These are phyloP conservation scores for Chlorella sp. DNA, from an alignment of 139 green algal genomes.

Conservation along the genomic window DNA sequence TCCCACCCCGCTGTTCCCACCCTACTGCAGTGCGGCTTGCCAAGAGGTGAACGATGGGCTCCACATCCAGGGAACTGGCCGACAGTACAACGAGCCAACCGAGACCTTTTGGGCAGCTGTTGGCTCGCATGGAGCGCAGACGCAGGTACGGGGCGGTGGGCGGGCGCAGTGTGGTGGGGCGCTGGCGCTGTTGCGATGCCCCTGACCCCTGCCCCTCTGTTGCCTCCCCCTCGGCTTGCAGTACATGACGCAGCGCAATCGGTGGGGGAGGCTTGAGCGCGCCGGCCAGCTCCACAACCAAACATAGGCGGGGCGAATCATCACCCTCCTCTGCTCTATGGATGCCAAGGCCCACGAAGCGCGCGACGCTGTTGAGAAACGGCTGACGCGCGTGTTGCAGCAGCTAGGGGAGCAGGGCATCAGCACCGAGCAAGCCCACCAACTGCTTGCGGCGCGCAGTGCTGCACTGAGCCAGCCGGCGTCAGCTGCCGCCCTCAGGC, in stretches of 20 bases:
- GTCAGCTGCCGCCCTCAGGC: background rate
- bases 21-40: background rate
- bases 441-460: background rate
- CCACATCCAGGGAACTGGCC: background rate
- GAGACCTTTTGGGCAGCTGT: background rate
- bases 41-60: background rate
- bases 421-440: background rate
- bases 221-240: background rate
- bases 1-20: background rate
- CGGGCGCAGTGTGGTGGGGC: background rate
- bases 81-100: background rate
- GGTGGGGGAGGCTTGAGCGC: background rate
- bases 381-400: background rate
- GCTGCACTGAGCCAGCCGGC: background rate
- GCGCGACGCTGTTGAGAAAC: background rate
- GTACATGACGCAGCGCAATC: constrained; percentile 4
- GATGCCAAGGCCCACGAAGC: background rate
- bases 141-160: background rate
- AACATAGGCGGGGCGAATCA: background rate
- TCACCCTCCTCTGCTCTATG: background rate
- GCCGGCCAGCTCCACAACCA: background rate
- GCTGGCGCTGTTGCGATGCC: background rate
- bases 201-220: background rate
- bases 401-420: background rate
- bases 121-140: background rate